Evolutionary conservation across 805 yeast species (phyloP).

Genomic region (Ogataea nonfermentans): DNA sequence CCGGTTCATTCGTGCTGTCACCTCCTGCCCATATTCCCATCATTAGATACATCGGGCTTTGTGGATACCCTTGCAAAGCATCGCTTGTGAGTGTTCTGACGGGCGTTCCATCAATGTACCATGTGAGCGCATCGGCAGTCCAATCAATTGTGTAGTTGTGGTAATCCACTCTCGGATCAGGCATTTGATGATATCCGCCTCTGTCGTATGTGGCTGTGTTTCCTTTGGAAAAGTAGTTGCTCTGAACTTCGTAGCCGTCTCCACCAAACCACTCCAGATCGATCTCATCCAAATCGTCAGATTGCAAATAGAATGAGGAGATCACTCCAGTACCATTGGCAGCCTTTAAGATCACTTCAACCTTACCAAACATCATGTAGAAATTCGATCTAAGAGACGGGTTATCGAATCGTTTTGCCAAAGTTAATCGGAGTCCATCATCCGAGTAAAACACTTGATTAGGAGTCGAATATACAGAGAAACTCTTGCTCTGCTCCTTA

Average conservation of each 20-base stretch:
- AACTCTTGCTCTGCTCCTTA: conserved; percentile 42
- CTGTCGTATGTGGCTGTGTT: conserved; percentile 73
- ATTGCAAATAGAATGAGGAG: conserved; percentile 75
- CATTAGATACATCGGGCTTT: conserved; percentile 77
- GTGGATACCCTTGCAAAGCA: conserved; percentile 75
- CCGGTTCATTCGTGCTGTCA: conserved; percentile 58
- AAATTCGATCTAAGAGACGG: conserved; percentile 77
- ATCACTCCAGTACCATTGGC: conserved; percentile 79
- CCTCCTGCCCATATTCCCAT: conserved; percentile 85
- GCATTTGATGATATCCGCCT: conserved; percentile 66
- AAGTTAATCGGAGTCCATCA: conserved; percentile 62
- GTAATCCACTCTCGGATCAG: conserved; percentile 53
- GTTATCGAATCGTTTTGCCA: conserved; percentile 65
- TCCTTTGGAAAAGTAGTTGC: conserved; percentile 82
- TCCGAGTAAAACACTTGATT: conserved; percentile 43
- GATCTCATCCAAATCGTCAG: conserved; percentile 85
- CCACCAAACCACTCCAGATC: conserved; percentile 88
- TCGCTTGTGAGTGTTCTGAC: conserved; percentile 61
- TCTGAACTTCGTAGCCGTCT: conserved; percentile 69
- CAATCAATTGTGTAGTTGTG: conserved; percentile 86
- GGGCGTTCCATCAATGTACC: conserved; percentile 69
- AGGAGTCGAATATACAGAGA: conserved; percentile 43
- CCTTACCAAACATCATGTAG: conserved; percentile 85
- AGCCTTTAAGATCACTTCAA: conserved; percentile 68
- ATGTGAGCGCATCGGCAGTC: conserved; percentile 61